Evolutionary conservation across 345 rosid species (phyloP), one percentile per base, ranked within the genome.

Genomic region (Salix suchowensis): DNA sequence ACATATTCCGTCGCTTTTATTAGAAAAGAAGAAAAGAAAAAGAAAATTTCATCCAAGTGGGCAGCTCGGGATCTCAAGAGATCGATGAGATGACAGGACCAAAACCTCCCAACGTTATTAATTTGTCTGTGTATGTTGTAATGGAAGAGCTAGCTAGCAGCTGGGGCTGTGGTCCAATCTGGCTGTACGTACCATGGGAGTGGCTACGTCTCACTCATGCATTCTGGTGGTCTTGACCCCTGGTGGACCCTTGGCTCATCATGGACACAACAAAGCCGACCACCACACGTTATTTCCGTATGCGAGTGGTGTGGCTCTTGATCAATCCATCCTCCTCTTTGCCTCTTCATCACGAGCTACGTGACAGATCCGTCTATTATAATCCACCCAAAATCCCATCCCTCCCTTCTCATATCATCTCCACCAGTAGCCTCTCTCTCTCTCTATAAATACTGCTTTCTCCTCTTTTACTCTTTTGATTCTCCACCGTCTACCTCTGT

Each of bases 261-360:
- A 64, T 16, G 26, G 46, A 30, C 30, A 64, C 37, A 65, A 37
- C 62, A 42, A 55, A 13, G 39, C 50, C 61, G 61, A 11, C 46
- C 55, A 6, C 67, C 60, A 32, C 24, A 26, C 11, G 8, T 6
- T 34, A 7, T 4, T 72, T 68, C 37, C 65, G 74, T 67, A 44
- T 21, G 26, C 14, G 26, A 37, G 2, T 71, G 26, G 40, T 23
- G 6, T 70, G 58, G 16, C 60, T 13, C 48, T 72, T 61, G 30
- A 11, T 8, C 66, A 18, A 62, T 9, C 36, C 30, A 7, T 62
- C 65, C 54, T 4, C n/a, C 69, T 58, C 64, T 14, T 40, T 65
- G 3, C 69, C 36, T 36, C 82, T 71, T 85, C 83, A 83, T 78
- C 30, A 28, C 30, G 81, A 40, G 82, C 81, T 76, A 86, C 75